Base-by-base conservation (phyloP, 2,329 filamentous ascomycete species). In the Ascochyta viciae-villosae region DNA sequence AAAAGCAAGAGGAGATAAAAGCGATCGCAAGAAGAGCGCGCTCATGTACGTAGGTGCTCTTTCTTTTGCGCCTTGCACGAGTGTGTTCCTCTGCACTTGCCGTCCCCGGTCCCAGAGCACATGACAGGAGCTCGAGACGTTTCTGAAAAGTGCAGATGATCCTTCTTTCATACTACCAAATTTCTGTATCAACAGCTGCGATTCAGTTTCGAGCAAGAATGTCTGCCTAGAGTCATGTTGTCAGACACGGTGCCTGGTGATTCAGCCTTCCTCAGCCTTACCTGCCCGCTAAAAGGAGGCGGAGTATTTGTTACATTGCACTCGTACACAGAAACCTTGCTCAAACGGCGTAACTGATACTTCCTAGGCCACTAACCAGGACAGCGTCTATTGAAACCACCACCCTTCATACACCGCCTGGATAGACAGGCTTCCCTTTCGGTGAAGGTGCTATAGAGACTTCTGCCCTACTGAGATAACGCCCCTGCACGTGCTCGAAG, bases 11-110 rank as follows among this genome's bases (percentile, higher is more conserved):
- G 58, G 60, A 50, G 54, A 55, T 51, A 56, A 27, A 42, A 47
- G 50, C 7, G 49, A 55, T 54, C 56, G 61, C 61, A 58, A 53
- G 62, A 41, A 60, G 54, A 49, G 65, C 65, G 68, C 59, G 65
- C 65, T 68, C 65, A 71, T 74, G 71, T 74, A 74, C 61, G 70
- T 73, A 61, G 57, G 37, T 65, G 66, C 65, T 65, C 59, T 51
- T 66, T 72, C 59, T 45, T 58, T 57, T 31, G 29, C 29, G 27
- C 27, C 27, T 29, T 29, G 26, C 26, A 26, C 26, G 27, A 29
- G 37, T 57, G 12, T 9, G 34, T 35, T 45, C 26, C 15, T 27
- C 23, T 35, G 41, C 35, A 12, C 33, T 29, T 46, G 23, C 35
- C 16, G 22, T 24, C 22, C n/a, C 16, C 22, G 26, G 8, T 26